Evolutionary conservation across 108 stramenopile species (phyloP).

Genomic region (Cyclotella choctawhatcheeana): DNA sequence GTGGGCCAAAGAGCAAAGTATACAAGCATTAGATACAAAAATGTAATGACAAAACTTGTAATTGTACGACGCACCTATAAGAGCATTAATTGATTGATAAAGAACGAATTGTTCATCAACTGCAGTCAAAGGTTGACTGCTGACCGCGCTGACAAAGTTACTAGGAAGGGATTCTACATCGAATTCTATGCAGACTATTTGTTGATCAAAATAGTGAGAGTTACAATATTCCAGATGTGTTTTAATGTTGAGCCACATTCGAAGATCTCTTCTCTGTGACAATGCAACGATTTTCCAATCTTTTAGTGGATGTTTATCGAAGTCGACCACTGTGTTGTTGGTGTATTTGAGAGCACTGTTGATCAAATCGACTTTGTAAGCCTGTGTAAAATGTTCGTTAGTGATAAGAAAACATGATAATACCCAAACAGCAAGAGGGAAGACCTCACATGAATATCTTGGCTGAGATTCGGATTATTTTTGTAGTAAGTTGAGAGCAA

Average conservation of each 20-base stretch:
- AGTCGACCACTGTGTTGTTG: no score
- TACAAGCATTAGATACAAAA: no score
- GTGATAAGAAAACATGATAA: no score
- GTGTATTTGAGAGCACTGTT: no score
- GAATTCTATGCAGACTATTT: conserved; percentile 41
- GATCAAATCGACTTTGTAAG: conserved; percentile 9
- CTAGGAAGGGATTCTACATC: conserved; percentile 31
- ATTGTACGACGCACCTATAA: no score
- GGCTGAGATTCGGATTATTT: neutral
- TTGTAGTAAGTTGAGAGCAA: conserved; percentile 8
- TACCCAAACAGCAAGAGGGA: no score
- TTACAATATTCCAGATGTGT: conserved; percentile 17
- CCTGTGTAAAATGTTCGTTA: no score
- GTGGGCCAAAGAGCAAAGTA: no score
- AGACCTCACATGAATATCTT: no score
- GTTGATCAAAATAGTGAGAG: neutral
- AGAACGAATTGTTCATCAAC: conserved; percentile 31
- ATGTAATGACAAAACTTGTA: no score
- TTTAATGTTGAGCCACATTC: conserved; percentile 26
- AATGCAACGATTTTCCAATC: conserved; percentile 30
- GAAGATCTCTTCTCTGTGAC: conserved; percentile 13
- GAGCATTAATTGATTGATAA: conserved; percentile 42
- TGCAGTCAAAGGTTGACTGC: conserved; percentile 11
- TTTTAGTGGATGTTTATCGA: neutral
- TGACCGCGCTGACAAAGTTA: neutral